A percentile compares a stretch with the other conserved stretches of the same genome.
Conservation (phyloP, 495 filamentous ascomycete genomes). For the Xylaria intraflava region DNA sequence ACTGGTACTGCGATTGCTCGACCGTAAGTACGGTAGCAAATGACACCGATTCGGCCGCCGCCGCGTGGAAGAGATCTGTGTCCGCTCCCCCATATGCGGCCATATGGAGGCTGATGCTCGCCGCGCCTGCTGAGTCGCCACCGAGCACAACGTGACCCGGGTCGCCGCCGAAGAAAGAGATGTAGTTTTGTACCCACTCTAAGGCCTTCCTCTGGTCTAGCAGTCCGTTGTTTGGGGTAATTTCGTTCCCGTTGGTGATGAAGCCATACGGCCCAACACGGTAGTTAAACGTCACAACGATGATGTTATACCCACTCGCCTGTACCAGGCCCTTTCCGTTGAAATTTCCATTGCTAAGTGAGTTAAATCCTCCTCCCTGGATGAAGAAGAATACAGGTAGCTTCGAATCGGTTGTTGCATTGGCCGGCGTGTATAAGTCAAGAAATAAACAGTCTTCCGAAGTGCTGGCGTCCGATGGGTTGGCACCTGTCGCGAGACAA, state of each 20-base stretch:
- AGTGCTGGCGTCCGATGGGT: slow-evolving; percentile 27
- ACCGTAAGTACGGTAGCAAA: slow-evolving; percentile 56
- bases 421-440: slow-evolving; percentile 57
- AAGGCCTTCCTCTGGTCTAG: slow-evolving; percentile 63
- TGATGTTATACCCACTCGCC: slow-evolving; percentile 51
- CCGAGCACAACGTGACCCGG: slow-evolving; percentile 54
- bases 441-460: slow-evolving; percentile 57
- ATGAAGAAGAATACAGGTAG: slow-evolving; percentile 63
- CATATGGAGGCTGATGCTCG: slow-evolving; percentile 27
- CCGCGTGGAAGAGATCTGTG: slow-evolving; percentile 54
- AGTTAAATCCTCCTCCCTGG: slow-evolving; percentile 62
- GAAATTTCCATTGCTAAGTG: slow-evolving; percentile 50
- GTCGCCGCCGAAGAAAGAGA: slow-evolving; percentile 63
- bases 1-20: slow-evolving; percentile 56
- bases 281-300: slow-evolving; percentile 60
- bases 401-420: slow-evolving; percentile 36
- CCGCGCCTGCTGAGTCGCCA: slow-evolving; percentile 62
- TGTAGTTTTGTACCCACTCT: slow-evolving; percentile 66
- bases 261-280: slow-evolving; percentile 42
- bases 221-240: slow-evolving; percentile 52
- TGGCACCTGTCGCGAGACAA: slow-evolving; percentile 13
- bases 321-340: slow-evolving; percentile 50
- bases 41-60: slow-evolving; percentile 59
- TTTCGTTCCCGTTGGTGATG: slow-evolving; percentile 20
- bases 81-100: slow-evolving; percentile 35